Evolutionary conservation across 441 rosid species (phyloP).

Genomic region (Gossypium trilobum): DNA sequence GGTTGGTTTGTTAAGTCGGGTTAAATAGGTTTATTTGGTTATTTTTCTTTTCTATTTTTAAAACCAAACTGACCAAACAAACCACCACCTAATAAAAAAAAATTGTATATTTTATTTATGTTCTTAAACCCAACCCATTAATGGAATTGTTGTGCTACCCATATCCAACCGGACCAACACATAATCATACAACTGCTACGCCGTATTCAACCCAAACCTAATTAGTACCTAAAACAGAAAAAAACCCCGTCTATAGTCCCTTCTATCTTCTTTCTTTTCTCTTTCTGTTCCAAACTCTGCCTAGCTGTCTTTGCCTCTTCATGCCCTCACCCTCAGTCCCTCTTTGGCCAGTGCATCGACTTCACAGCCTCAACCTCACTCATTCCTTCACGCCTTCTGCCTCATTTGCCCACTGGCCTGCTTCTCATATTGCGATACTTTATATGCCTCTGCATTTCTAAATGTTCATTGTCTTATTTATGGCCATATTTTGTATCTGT

Average conservation of each 20-base stretch:
- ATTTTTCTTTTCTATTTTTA: not conserved
- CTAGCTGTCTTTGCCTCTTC: not conserved
- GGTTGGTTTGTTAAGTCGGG: not conserved
- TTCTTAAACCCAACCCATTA: not conserved
- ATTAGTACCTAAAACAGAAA: not conserved
- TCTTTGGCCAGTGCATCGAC: not conserved
- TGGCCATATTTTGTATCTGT: not conserved
- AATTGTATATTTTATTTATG: not conserved
- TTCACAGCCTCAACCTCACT: not conserved
- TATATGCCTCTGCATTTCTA: not conserved
- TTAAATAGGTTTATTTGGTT: not conserved
- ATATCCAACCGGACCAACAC: not conserved
- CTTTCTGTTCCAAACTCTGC: not conserved
- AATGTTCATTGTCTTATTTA: not conserved
- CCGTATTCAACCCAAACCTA: not conserved
- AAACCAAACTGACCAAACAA: not conserved
- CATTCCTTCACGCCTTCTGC: not conserved
- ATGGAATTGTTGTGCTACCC: not conserved
- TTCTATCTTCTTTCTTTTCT: not conserved
- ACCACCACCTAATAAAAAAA: not conserved
- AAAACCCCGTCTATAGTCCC: not conserved
- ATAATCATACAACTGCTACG: not conserved
- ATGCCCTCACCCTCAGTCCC: not conserved
- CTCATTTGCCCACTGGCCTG: not conserved
- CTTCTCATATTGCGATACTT: not conserved